These are phyloP conservation scores for Striga hermonthica DNA, from an alignment of 305 asterid genomes.

Conservation along the genomic window DNA sequence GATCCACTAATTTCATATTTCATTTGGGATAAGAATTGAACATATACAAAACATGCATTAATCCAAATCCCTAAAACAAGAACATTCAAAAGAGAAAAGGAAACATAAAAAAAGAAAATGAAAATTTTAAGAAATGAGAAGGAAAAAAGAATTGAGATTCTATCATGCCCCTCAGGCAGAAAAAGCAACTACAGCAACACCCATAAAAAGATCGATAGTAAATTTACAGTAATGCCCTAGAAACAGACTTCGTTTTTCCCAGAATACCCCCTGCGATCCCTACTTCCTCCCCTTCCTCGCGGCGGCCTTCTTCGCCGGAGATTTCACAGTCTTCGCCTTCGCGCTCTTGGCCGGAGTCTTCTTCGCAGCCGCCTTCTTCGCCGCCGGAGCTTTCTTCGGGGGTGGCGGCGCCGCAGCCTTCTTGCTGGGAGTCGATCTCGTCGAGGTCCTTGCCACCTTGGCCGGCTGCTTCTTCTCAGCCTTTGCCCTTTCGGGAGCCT, in stretches of 20 bases:
- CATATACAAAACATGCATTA: slow-evolving; percentile 21
- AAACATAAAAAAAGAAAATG: background rate
- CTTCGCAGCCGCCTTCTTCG: slow-evolving; percentile 52
- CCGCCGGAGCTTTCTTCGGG: slow-evolving; percentile 43
- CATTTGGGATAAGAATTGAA: slow-evolving; percentile 23
- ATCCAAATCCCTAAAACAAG: slow-evolving; percentile 27
- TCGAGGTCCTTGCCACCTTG: slow-evolving; percentile 45
- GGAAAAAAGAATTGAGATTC: slow-evolving; percentile 30
- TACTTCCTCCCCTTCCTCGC: slow-evolving; percentile 58
- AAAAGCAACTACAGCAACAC: slow-evolving; percentile 30
- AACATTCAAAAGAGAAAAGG: background rate
- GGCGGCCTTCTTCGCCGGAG: slow-evolving; percentile 60
- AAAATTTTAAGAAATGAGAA: background rate
- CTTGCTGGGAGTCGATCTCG: slow-evolving; percentile 48
- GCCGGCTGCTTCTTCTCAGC: slow-evolving; percentile 52
- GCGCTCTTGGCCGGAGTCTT: slow-evolving; percentile 39
- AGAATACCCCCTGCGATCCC: slow-evolving; percentile 36
- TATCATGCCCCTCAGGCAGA: slow-evolving; percentile 30
- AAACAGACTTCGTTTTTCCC: slow-evolving; percentile 29
- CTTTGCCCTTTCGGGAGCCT: slow-evolving; percentile 50
- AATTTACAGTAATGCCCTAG: slow-evolving; percentile 69
- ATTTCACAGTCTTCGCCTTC: slow-evolving; percentile 38
- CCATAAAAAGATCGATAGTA: slow-evolving; percentile 29
- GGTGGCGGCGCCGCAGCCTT: slow-evolving; percentile 47
- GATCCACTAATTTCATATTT: slow-evolving; percentile 19